A percentile compares a stretch with the other conserved stretches of the same genome.
These are phyloP conservation scores for Platanthera guangdongensis DNA, from an alignment of 106 monocot genomes.

Conservation along the genomic window DNA sequence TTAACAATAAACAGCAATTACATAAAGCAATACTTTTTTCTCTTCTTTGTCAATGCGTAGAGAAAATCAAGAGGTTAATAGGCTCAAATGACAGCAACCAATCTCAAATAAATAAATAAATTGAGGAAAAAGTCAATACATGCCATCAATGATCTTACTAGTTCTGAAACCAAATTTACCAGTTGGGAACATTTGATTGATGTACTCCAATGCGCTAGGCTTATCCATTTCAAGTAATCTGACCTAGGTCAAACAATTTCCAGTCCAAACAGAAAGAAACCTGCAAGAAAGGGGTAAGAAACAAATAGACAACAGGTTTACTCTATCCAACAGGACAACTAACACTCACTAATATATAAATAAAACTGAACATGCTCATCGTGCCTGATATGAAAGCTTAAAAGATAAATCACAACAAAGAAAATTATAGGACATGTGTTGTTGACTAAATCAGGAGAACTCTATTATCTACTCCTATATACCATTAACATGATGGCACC, in stretches of 20 bases:
- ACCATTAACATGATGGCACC: not conserved
- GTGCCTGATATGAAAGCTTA: not conserved
- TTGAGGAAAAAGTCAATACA: not conserved
- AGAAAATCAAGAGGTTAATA: not conserved
- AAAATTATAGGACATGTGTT: too few species aligned
- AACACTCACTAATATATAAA: not conserved
- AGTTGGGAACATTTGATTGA: constrained; percentile 97
- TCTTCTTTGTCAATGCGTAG: not conserved
- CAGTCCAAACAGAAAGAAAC: not conserved
- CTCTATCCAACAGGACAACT: not conserved
- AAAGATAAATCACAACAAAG: too few species aligned
- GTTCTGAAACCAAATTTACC: constrained; percentile 27
- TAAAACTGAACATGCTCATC: not conserved
- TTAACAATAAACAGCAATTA: not conserved
- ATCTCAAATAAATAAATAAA: not conserved
- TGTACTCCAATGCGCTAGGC: constrained; percentile 89
- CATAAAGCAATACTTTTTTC: not conserved
- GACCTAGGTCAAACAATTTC: not conserved
- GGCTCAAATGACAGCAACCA: not conserved
- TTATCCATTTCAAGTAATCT: constrained; percentile 55
- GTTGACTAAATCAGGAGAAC: too few species aligned
- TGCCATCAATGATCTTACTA: not conserved
- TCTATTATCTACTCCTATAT: too few species aligned
- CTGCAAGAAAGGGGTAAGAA: not conserved
- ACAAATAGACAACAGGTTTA: not conserved